Evolutionary conservation across 2,329 filamentous ascomycete genomes (phyloP).

Genomic region (Fusarium sp.): DNA sequence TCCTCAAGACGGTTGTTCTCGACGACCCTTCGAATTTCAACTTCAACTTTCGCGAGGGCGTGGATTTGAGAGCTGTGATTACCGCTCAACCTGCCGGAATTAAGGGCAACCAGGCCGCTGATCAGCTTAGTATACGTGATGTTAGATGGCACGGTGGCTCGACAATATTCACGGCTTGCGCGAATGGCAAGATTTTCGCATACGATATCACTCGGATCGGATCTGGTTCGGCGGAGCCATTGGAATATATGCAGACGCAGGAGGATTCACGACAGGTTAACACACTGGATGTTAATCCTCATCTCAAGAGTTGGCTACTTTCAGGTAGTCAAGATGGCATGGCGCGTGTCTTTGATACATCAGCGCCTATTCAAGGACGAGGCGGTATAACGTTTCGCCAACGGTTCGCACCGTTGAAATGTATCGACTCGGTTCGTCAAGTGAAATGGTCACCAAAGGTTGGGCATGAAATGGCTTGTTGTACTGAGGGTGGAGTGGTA

Average conservation of each 20-base stretch:
- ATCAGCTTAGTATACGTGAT: slow-evolving; percentile 72
- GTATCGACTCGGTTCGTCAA: slow-evolving; percentile 63
- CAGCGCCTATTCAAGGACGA: slow-evolving; percentile 59
- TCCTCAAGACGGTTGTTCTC: slow-evolving; percentile 69
- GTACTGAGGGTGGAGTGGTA: slow-evolving; percentile 70
- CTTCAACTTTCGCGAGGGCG: slow-evolving; percentile 63
- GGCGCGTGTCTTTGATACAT: slow-evolving; percentile 70
- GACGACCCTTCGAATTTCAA: slow-evolving; percentile 56
- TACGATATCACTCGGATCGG: slow-evolving; percentile 68
- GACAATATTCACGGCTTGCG: slow-evolving; percentile 71
- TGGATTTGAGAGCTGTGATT: slow-evolving; percentile 69
- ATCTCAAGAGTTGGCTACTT: slow-evolving; percentile 66
- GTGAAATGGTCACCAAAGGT: slow-evolving; percentile 74
- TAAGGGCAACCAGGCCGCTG: slow-evolving; percentile 56
- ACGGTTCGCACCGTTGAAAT: slow-evolving; percentile 55
- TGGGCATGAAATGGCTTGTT: slow-evolving; percentile 71
- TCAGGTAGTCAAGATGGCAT: slow-evolving; percentile 73
- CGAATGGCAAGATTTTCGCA: slow-evolving; percentile 72
- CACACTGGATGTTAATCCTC: slow-evolving; percentile 71
- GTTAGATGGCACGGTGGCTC: slow-evolving; percentile 68
- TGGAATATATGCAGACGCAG: slow-evolving; percentile 67
- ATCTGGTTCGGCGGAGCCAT: slow-evolving; percentile 55
- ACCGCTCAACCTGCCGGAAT: slow-evolving; percentile 56
- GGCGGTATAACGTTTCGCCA: slow-evolving; percentile 63
- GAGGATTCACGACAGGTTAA: slow-evolving; percentile 74